Conservation (phyloP, 2,329 filamentous ascomycete species). For the Aspergillus ochraceoroseus region DNA sequence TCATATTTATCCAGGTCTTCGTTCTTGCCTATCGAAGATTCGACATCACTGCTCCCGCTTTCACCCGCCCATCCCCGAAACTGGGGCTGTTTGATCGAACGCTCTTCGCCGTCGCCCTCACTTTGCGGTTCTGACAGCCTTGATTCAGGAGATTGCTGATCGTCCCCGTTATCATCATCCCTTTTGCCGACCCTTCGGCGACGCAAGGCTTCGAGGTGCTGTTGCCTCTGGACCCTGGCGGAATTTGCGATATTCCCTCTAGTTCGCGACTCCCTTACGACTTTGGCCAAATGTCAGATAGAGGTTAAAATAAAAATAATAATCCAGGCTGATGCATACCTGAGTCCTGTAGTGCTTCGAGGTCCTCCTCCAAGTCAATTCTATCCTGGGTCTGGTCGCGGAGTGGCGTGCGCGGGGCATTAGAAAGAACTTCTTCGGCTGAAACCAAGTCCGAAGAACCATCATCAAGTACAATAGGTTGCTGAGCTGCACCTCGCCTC, state of each 20-base stretch:
- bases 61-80: conserved; percentile 21
- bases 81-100: conserved; percentile 19
- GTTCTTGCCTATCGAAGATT: conserved; percentile 27
- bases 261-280: conserved; percentile 39
- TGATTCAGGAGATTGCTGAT: conserved; percentile 18
- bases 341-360: conserved; percentile 44
- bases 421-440: conserved; percentile 21
- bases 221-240: conserved; percentile 36
- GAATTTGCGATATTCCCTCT: conserved; percentile 40
- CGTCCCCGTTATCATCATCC: conserved; percentile 27
- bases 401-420: conserved; percentile 24
- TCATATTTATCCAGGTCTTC: conserved; percentile 54
- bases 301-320: neutral
- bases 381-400: conserved; percentile 30
- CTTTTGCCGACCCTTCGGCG: conserved; percentile 42
- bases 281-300: conserved; percentile 18
- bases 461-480: conserved; percentile 25
- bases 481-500: conserved; percentile 26
- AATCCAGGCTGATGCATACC: conserved; percentile 23
- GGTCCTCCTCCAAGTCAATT: conserved; percentile 44
- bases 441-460: conserved; percentile 30
- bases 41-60: conserved; percentile 26
- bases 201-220: conserved; percentile 42
- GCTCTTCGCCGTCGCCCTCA: conserved; percentile 21
- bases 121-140: conserved; percentile 22